phyloP scores from a whole-genome alignment of 2,329 filamentous ascomycete genomes.

The Colletotrichum agaves region DNA sequence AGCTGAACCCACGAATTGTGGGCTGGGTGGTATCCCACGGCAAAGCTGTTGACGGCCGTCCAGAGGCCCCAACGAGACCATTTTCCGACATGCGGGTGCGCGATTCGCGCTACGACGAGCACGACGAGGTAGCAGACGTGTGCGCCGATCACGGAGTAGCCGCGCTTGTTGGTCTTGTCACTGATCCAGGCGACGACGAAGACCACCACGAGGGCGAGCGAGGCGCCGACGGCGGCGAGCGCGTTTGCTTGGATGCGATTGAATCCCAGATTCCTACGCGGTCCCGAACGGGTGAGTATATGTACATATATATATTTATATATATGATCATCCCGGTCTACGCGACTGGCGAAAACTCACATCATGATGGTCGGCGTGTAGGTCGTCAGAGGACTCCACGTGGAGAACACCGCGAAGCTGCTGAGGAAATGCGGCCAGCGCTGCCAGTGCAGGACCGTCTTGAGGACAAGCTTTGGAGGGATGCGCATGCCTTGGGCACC shows the following conservation, averaged over 20 bases:
- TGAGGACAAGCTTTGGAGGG: slow-evolving; percentile 51
- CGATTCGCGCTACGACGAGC: slow-evolving; percentile 51
- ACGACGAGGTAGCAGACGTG: slow-evolving; percentile 56
- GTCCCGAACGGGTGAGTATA: background rate
- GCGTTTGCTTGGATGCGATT: slow-evolving; percentile 58
- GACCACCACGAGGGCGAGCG: slow-evolving; percentile 57
- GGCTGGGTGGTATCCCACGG: slow-evolving; percentile 63
- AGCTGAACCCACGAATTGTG: slow-evolving; percentile 65
- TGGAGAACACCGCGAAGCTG: slow-evolving; percentile 62
- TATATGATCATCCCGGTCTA: rapidly evolving
- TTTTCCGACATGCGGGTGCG: slow-evolving; percentile 55
- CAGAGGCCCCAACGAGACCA: slow-evolving; percentile 62
- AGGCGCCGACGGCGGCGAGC: slow-evolving; percentile 54
- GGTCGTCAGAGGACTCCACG: slow-evolving; percentile 62
- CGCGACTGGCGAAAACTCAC: slow-evolving; percentile 37
- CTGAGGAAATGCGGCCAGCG: slow-evolving; percentile 61
- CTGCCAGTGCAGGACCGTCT: slow-evolving; percentile 55
- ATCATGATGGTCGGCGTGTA: slow-evolving; percentile 60
- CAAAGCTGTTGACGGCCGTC: slow-evolving; percentile 61
- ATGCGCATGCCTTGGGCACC: slow-evolving; percentile 51
- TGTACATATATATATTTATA: no score
- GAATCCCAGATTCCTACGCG: slow-evolving; percentile 54
- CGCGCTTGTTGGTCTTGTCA: slow-evolving; percentile 56
- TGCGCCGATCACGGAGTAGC: slow-evolving; percentile 55
- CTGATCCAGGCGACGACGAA: slow-evolving; percentile 60